Conservation (phyloP, 2,329 filamentous ascomycete species). For the Fonsecaea erecta region DNA sequence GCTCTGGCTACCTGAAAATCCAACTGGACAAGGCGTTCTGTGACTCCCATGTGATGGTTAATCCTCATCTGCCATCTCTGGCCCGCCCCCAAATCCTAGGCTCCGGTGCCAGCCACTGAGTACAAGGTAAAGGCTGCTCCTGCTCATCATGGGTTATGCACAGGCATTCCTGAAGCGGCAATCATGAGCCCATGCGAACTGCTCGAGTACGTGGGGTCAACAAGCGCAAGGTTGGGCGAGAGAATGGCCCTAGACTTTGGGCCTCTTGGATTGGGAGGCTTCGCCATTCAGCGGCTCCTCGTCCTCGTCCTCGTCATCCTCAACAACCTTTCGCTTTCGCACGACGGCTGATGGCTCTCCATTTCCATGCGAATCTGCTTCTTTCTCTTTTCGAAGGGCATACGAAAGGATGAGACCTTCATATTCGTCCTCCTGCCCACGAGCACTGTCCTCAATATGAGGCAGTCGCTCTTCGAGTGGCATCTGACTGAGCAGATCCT, state of each 20-base stretch:
- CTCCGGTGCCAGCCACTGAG: not conserved
- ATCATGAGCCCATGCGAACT: not conserved
- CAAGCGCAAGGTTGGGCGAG: not conserved
- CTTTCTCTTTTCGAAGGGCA: conserved; percentile 41
- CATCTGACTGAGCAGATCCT: conserved; percentile 63
- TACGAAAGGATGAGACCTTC: conserved; percentile 57
- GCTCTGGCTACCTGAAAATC: conserved; percentile 24
- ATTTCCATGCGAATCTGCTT: conserved; percentile 36
- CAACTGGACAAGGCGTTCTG: not conserved
- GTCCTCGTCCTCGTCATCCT: conserved; percentile 34
- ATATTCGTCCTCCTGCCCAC: conserved; percentile 64
- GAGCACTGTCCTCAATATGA: conserved; percentile 63
- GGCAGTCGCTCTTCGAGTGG: conserved; percentile 61
- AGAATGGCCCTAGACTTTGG: conserved; percentile 11
- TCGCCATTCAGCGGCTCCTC: conserved; percentile 31
- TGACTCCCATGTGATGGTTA: not conserved
- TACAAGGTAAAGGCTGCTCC: not conserved
- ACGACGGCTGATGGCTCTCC: conserved; percentile 31
- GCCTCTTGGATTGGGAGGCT: conserved; percentile 26
- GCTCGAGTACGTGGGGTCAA: not conserved
- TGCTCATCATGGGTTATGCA: too few relatives aligned
- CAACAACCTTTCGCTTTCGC: conserved; percentile 39
- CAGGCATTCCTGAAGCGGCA: not conserved
- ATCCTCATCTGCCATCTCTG: not conserved
- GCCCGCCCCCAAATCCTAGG: not conserved